phyloP scores from a whole-genome alignment of 78 protist species.

The Dictyostelium discoideum region DNA sequence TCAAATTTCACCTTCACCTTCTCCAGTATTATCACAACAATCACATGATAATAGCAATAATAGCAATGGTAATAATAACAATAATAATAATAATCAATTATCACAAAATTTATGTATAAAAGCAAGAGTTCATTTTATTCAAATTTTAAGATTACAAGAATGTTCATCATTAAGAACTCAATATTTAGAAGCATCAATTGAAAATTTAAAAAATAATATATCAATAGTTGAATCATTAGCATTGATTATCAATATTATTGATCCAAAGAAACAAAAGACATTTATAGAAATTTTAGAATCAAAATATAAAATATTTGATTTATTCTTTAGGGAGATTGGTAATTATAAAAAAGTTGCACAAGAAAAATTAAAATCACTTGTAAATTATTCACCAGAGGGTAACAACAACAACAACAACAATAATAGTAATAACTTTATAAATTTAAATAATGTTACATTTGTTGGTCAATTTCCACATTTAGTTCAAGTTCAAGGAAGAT shows the following conservation, averaged over 20 bases:
- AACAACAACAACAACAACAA: no score
- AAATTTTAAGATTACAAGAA: conserved; percentile 4
- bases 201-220: conserved; percentile 6
- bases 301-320: conserved; percentile 49
- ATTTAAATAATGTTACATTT: conserved; percentile 10
- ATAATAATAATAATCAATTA: neutral
- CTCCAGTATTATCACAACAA: neutral
- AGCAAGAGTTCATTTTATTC: conserved; percentile 17
- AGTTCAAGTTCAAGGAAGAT: conserved; percentile 38
- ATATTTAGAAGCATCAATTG: conserved; percentile 41
- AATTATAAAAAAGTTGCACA: neutral
- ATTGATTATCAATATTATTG: conserved; percentile 39
- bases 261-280: conserved; percentile 26
- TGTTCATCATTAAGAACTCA: neutral
- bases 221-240: conserved; percentile 28
- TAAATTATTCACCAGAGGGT: neutral
- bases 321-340: conserved; percentile 50
- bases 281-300: conserved; percentile 33
- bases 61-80: neutral
- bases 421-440: neutral
- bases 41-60: neutral
- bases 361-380: neutral
- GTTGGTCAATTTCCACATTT: conserved; percentile 69
- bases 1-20: neutral
- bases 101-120: neutral